These are phyloP conservation scores for Zymoseptoria tritici DNA, from an alignment of 2,329 filamentous ascomycete genomes.

Conservation along the genomic window DNA sequence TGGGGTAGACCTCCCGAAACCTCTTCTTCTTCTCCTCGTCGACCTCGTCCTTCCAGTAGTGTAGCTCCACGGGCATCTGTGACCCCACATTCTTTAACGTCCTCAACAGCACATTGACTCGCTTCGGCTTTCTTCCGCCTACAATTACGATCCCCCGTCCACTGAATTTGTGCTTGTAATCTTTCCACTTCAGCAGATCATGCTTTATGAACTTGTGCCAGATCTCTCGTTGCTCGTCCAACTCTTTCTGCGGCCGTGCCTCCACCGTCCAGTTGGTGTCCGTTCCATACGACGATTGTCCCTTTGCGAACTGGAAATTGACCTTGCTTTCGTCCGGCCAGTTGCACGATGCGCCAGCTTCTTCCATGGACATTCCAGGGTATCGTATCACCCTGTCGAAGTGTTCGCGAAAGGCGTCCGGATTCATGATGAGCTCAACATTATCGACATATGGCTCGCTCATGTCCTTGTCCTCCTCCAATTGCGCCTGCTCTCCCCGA, in stretches of 20 bases:
- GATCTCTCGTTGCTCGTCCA: slow-evolving; percentile 10
- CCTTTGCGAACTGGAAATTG: slow-evolving; percentile 9
- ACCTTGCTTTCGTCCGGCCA: slow-evolving; percentile 7
- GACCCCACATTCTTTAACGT: slow-evolving; percentile 15
- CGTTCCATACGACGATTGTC: slow-evolving; percentile 4
- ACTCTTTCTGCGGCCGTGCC: slow-evolving; percentile 7
- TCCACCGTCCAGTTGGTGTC: slow-evolving; percentile 9
- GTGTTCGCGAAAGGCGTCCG: slow-evolving; percentile 8
- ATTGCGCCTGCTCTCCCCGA: not conserved
- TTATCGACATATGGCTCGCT: slow-evolving; percentile 1
- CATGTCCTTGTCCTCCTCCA: not conserved
- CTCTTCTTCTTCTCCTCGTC: slow-evolving; percentile 10
- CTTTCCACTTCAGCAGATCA: slow-evolving; percentile 15
- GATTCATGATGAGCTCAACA: slow-evolving; percentile 4
- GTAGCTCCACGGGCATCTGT: slow-evolving; percentile 25
- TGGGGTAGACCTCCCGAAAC: slow-evolving; percentile 15
- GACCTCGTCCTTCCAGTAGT: slow-evolving; percentile 28
- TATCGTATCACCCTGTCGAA: slow-evolving; percentile 7
- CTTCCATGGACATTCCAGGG: slow-evolving; percentile 2
- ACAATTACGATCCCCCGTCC: slow-evolving; percentile 29
- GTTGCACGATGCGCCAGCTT: slow-evolving; percentile 4
- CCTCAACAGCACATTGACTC: slow-evolving; percentile 20
- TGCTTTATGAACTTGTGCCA: slow-evolving; percentile 20
- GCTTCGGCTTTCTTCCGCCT: slow-evolving; percentile 19
- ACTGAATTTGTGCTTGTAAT: slow-evolving; percentile 16